These are phyloP conservation scores for Fusarium acutatum DNA, from an alignment of 2,329 filamentous ascomycete species.

Conservation along the genomic window DNA sequence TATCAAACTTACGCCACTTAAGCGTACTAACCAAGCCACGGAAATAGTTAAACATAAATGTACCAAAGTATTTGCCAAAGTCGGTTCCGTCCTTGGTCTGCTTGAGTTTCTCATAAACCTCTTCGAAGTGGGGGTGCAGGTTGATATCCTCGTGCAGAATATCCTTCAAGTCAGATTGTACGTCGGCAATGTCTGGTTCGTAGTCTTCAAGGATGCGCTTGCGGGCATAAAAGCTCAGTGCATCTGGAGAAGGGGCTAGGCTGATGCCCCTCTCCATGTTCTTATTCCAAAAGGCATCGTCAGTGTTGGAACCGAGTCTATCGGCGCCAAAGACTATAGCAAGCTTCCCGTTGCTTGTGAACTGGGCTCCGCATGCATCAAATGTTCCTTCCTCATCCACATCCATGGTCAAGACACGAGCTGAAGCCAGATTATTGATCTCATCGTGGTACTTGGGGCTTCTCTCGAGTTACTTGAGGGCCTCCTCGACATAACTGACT, in stretches of 20 bases:
- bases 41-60: neutral
- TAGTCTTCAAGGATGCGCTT: neutral
- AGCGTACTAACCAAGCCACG: neutral
- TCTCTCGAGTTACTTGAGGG: neutral
- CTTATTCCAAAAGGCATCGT: neutral
- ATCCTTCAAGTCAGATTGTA: neutral
- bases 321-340: neutral
- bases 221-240: neutral
- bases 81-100: neutral
- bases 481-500: neutral
- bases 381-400: neutral
- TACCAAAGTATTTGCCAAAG: neutral
- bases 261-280: neutral
- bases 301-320: neutral
- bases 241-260: rapidly evolving
- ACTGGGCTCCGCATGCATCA: neutral
- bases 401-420: neutral
- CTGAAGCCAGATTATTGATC: neutral
- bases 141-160: neutral
- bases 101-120: neutral
- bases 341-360: neutral
- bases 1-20: neutral
- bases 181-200: neutral
- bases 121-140: neutral
- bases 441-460: neutral